Conservation (phyloP, 140 eudicot species). For the Oenanthe javanica region DNA sequence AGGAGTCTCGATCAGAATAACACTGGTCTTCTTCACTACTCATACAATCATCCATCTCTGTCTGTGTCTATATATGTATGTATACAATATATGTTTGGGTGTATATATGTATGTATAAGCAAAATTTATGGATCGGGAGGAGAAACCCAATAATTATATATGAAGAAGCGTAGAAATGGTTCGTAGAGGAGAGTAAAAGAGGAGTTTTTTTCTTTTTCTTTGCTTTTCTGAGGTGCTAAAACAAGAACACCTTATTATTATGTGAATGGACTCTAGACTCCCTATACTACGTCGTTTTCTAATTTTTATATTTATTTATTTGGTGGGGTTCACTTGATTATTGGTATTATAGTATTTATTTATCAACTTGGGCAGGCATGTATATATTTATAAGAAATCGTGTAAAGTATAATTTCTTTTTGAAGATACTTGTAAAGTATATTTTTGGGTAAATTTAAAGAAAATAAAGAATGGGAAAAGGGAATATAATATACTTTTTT, state of each 20-base stretch:
- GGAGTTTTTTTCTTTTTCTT: too few relatives aligned
- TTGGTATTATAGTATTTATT: too few relatives aligned
- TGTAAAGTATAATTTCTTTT: too few relatives aligned
- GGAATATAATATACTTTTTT: too few relatives aligned
- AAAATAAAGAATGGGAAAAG: too few relatives aligned
- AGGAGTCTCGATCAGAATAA: slow-evolving; percentile 48
- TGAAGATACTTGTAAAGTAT: too few relatives aligned
- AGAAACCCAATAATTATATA: background rate
- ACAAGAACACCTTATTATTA: background rate
- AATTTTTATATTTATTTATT: too few relatives aligned
- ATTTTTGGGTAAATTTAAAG: too few relatives aligned
- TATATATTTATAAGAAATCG: too few relatives aligned
- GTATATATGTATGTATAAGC: background rate
- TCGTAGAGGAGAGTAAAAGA: background rate
- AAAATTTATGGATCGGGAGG: too few relatives aligned
- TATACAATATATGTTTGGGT: background rate
- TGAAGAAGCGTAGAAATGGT: background rate
- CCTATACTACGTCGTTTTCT: background rate
- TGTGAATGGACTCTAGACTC: background rate
- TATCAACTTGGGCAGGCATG: too few relatives aligned
- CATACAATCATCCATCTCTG: slow-evolving; percentile 24
- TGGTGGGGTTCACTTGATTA: too few relatives aligned
- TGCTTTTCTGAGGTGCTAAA: slow-evolving; percentile 8
- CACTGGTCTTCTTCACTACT: slow-evolving; percentile 43
- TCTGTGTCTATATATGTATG: background rate